Conservation (phyloP, 2,329 filamentous ascomycete species). For the Microdochium trichocladiopsis region DNA sequence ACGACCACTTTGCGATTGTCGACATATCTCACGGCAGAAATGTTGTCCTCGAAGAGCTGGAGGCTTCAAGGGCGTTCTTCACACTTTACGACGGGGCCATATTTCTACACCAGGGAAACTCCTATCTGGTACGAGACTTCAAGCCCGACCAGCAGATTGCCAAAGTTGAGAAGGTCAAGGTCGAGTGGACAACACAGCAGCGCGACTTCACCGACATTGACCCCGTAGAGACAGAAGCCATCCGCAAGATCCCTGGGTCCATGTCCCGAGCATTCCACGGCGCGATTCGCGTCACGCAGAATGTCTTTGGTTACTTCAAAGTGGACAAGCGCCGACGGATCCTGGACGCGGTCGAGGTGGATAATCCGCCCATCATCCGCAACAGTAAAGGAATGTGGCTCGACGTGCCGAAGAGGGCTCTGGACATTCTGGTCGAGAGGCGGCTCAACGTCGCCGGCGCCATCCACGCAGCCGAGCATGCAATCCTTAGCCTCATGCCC, state of each 20-base stretch:
- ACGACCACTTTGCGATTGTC: conserved; percentile 90
- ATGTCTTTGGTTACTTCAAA: conserved; percentile 96
- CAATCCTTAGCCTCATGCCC: conserved; percentile 77
- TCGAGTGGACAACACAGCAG: conserved; percentile 92
- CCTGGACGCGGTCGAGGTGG: conserved; percentile 85
- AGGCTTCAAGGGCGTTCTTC: conserved; percentile 89
- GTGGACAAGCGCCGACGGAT: conserved; percentile 80
- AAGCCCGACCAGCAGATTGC: conserved; percentile 74
- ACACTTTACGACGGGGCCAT: conserved; percentile 96
- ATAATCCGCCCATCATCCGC: conserved; percentile 85
- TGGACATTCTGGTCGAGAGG: conserved; percentile 69
- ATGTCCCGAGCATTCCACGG: conserved; percentile 75
- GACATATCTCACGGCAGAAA: conserved; percentile 81
- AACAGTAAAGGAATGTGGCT: conserved; percentile 92
- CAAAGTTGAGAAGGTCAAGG: conserved; percentile 79
- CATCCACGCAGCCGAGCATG: conserved; percentile 93
- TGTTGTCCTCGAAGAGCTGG: conserved; percentile 86
- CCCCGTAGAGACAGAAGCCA: conserved; percentile 83
- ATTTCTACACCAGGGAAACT: conserved; percentile 91
- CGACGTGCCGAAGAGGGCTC: conserved; percentile 72
- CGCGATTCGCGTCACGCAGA: conserved; percentile 74
- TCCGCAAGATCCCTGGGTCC: conserved; percentile 60
- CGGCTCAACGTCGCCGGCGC: conserved; percentile 77
- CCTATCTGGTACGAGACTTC: conserved; percentile 87
- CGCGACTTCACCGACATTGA: conserved; percentile 93